Evolutionary conservation across 805 yeast genomes (phyloP).

Genomic region (Lipomyces yamanashiensis): DNA sequence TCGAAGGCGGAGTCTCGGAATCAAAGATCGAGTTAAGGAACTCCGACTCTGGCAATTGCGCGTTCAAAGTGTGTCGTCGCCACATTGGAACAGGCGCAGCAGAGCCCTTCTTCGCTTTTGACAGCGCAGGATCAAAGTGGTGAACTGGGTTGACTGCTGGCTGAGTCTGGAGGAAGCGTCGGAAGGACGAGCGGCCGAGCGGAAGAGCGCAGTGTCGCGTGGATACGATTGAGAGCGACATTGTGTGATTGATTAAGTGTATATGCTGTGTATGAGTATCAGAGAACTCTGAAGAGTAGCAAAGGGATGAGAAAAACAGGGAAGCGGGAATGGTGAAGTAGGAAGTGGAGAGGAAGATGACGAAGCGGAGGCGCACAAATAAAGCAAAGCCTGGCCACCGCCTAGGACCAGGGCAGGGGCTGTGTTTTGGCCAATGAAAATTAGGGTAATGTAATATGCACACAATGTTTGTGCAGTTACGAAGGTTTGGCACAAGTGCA

Average conservation of each 20-base stretch:
- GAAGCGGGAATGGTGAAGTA: not conserved
- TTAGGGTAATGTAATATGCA: conserved; percentile 6
- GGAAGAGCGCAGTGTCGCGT: conserved; percentile 12
- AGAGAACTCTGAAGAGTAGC: not conserved
- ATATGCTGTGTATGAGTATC: no score
- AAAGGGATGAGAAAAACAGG: not conserved
- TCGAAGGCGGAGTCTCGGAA: conserved; percentile 34
- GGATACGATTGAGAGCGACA: conserved; percentile 4
- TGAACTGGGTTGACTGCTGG: conserved; percentile 1
- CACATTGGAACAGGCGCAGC: conserved; percentile 18
- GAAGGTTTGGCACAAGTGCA: conserved; percentile 1
- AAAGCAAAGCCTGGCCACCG: conserved; percentile 16
- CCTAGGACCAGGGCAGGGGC: not conserved
- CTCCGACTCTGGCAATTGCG: conserved; percentile 27
- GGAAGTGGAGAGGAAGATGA: not conserved
- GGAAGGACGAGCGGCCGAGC: conserved; percentile 17
- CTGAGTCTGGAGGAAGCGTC: conserved; percentile 24
- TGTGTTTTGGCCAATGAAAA: conserved; percentile 1
- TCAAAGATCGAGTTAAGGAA: conserved; percentile 31
- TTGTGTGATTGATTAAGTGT: not conserved
- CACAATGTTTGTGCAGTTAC: conserved; percentile 4
- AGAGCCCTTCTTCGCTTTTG: conserved; percentile 7
- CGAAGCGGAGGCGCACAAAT: conserved; percentile 12
- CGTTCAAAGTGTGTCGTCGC: conserved; percentile 29
- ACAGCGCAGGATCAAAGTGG: conserved; percentile 12